These are phyloP conservation scores for Cymbopogon citratus DNA, from an alignment of 176 grass and related monocot species.

Conservation along the genomic window DNA sequence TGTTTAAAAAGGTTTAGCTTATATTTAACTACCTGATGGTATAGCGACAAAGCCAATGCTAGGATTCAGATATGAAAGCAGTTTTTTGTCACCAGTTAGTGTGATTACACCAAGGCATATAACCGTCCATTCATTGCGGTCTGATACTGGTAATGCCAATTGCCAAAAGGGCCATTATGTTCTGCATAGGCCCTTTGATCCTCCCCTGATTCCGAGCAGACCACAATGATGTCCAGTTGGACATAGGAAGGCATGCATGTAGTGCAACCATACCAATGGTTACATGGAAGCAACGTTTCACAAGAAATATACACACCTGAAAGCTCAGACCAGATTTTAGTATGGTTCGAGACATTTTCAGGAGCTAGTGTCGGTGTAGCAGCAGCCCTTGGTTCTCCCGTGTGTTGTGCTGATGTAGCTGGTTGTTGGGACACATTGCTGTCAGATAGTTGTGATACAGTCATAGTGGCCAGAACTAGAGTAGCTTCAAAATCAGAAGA, in stretches of 20 bases:
- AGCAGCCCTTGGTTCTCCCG: slow-evolving; percentile 44
- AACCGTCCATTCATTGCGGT: slow-evolving; percentile 5
- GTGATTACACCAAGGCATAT: slow-evolving; percentile 23
- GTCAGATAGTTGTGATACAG: slow-evolving; percentile 66
- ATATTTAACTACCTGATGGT: slow-evolving; percentile 29
- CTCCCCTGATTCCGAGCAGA: slow-evolving; percentile 11
- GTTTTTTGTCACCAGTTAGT: slow-evolving; percentile 7
- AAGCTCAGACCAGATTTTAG: slow-evolving; percentile 96
- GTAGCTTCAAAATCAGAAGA: slow-evolving; percentile 76
- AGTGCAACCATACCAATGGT: slow-evolving; percentile 10
- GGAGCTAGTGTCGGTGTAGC: slow-evolving; percentile 37
- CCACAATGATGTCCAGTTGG: slow-evolving; percentile 10
- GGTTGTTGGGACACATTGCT: slow-evolving; percentile 35
- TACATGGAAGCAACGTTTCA: slow-evolving; percentile 3
- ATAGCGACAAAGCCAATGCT: slow-evolving; percentile 28
- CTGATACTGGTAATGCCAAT: slow-evolving; percentile 12
- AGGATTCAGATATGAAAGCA: slow-evolving; percentile 15
- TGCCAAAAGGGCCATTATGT: slow-evolving; percentile 12
- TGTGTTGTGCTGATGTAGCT: slow-evolving; percentile 35
- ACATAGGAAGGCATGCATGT: slow-evolving; percentile 11
- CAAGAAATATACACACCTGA: slow-evolving; percentile 55
- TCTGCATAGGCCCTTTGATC: slow-evolving; percentile 4
- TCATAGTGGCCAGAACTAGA: slow-evolving; percentile 83
- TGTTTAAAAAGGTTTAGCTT: slow-evolving; percentile 38
- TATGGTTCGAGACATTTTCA: slow-evolving; percentile 65